Percentiles rank a stretch among this genome's conserved stretches.
phyloP scores from a whole-genome alignment of 495 filamentous ascomycete genomes.

The Tricharina praecox region DNA sequence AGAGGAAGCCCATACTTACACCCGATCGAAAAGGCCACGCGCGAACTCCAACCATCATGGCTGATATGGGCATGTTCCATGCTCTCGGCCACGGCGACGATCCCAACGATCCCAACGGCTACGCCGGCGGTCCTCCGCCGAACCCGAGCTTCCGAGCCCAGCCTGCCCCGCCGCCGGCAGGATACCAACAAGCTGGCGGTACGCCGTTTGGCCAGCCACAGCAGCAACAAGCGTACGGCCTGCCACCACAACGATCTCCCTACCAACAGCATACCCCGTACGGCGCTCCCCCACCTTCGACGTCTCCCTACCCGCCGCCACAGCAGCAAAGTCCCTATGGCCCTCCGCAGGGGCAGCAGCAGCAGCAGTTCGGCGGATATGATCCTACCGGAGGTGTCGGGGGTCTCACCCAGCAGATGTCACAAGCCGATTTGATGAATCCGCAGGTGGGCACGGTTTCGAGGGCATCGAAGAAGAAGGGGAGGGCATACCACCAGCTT shows the following conservation, averaged over 20 bases:
- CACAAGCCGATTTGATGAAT: constrained; percentile 50
- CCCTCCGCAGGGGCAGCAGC: constrained; percentile 25
- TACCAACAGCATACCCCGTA: constrained; percentile 21
- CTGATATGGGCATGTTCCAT: constrained; percentile 64
- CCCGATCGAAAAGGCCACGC: constrained; percentile 21
- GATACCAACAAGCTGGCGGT: constrained; percentile 40
- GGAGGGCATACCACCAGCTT: constrained; percentile 65
- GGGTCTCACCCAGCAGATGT: constrained; percentile 72
- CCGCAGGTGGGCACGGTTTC: constrained; percentile 32
- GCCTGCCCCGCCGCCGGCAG: constrained; percentile 34
- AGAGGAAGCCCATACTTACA: no score
- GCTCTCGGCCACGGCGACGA: constrained; percentile 37
- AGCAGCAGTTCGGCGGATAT: constrained; percentile 9
- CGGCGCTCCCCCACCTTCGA: constrained; percentile 18
- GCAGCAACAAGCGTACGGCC: constrained; percentile 34
- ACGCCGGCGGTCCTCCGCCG: neutral
- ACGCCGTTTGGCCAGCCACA: constrained; percentile 13
- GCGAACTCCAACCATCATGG: constrained; percentile 37
- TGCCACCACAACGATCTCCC: constrained; percentile 19
- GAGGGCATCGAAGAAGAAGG: constrained; percentile 63
- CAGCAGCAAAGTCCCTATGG: constrained; percentile 26
- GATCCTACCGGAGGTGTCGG: constrained; percentile 32
- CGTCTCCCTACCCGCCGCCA: constrained; percentile 25
- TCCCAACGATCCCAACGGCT: constrained; percentile 28
- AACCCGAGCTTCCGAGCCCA: constrained; percentile 13